Conservation (phyloP, 352 stramenopile genomes). For the Phytophthora pinifolia region DNA sequence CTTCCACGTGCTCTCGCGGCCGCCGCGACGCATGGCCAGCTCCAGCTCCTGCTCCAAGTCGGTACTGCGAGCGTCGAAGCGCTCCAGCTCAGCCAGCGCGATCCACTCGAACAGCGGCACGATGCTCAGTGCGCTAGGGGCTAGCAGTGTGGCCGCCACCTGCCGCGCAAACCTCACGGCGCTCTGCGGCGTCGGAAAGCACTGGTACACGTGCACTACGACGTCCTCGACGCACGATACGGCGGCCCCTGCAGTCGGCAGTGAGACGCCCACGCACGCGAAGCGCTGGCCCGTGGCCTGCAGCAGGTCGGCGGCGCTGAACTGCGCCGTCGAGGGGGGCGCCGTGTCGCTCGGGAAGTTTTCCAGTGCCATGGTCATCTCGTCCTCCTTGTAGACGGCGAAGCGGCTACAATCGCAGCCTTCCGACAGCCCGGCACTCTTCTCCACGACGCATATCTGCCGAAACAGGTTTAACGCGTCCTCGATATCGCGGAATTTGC, state of each 20-base stretch:
- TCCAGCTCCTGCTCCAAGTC: conserved; percentile 74
- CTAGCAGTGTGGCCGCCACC: conserved; percentile 45
- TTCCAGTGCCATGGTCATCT: conserved; percentile 77
- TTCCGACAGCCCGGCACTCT: conserved; percentile 13
- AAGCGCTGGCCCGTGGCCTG: conserved; percentile 71
- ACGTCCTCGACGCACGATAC: conserved; percentile 47
- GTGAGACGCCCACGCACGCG: conserved; percentile 60
- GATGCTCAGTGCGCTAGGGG: conserved; percentile 48
- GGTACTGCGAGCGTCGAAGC: conserved; percentile 59
- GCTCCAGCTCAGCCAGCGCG: conserved; percentile 60
- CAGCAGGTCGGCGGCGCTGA: conserved; percentile 44
- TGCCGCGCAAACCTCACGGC: conserved; percentile 72
- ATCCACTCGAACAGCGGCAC: conserved; percentile 86
- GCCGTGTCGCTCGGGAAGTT: conserved; percentile 44
- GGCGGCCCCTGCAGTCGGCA: conserved; percentile 22
- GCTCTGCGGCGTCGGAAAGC: conserved; percentile 77
- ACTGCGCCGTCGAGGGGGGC: conserved; percentile 27
- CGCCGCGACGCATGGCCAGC: conserved; percentile 35
- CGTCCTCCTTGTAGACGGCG: conserved; percentile 79
- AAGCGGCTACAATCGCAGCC: conserved; percentile 55
- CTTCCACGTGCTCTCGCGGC: conserved; percentile 59
- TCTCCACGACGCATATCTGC: conserved; percentile 63
- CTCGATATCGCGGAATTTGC: conserved; percentile 67
- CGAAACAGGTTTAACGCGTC: conserved; percentile 70
- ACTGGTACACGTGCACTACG: conserved; percentile 77